A percentile compares a stretch with the other conserved stretches of the same genome.
Evolutionary conservation across 169 alveolate species (phyloP).

Genomic region (Plasmodium relictum): DNA sequence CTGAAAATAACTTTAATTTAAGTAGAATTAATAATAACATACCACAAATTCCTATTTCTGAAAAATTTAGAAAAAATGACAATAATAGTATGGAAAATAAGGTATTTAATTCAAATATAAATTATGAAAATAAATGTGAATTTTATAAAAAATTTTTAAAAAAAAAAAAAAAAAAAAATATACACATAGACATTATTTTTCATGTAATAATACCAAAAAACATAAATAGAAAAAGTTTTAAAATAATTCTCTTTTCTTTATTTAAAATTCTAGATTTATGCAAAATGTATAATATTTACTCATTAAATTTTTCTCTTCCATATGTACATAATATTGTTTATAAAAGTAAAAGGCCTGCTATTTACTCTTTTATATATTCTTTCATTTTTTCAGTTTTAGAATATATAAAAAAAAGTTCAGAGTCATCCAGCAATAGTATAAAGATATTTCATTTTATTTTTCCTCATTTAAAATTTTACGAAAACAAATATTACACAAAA

Average conservation of each 20-base stretch:
- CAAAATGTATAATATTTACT: conserved; percentile 17
- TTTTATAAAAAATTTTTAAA: not conserved
- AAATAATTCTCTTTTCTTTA: conserved; percentile 53
- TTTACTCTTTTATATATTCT: conserved; percentile 68
- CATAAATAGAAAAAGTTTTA: conserved; percentile 42
- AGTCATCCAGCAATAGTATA: conserved; percentile 13
- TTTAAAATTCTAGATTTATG: conserved; percentile 70
- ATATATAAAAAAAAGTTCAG: conserved; percentile 31
- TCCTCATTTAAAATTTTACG: conserved; percentile 48
- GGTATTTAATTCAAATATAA: not conserved
- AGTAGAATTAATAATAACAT: not conserved
- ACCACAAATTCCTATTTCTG: too few species aligned
- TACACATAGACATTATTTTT: conserved; percentile 43
- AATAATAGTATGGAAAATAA: not conserved
- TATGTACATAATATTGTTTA: conserved; percentile 59
- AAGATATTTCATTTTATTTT: conserved; percentile 57
- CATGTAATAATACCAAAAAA: conserved; percentile 61
- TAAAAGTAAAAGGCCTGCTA: conserved; percentile 50
- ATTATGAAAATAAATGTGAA: not conserved
- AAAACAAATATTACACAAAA: not conserved
- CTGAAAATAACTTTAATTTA: not conserved
- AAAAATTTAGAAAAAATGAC: too few species aligned
- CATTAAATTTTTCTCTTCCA: conserved; percentile 47
- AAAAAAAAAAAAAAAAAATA: conserved; percentile 59
- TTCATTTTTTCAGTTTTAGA: conserved; percentile 17